Percentiles rank a stretch among this genome's conserved stretches.
Evolutionary conservation across 768 basidiomycete genomes (phyloP).

Genomic region (Xerocomellus chrysenteron): DNA sequence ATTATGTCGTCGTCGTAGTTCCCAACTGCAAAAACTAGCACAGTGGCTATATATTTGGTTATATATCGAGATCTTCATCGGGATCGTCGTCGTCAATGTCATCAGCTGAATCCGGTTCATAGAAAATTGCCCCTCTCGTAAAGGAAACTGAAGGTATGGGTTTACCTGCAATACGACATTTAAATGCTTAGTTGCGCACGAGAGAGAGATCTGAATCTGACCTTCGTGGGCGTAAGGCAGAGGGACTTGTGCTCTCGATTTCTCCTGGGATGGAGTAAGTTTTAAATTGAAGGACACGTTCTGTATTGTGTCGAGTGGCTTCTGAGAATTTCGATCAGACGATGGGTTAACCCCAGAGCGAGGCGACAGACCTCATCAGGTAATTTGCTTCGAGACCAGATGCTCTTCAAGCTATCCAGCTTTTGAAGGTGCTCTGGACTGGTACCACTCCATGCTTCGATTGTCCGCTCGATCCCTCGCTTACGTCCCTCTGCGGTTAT

Average conservation of each 20-base stretch:
- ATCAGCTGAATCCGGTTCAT: slow-evolving; percentile 92
- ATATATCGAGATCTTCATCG: slow-evolving; percentile 91
- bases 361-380: slow-evolving; percentile 32
- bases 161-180: slow-evolving; percentile 34
- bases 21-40: background rate
- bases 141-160: slow-evolving; percentile 11
- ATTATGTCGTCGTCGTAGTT: background rate
- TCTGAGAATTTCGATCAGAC: slow-evolving; percentile 22
- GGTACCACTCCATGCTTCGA: slow-evolving; percentile 60
- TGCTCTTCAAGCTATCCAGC: slow-evolving; percentile 50
- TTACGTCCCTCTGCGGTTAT: slow-evolving; percentile 44
- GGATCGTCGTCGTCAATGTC: slow-evolving; percentile 96
- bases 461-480: slow-evolving; percentile 54
- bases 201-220: slow-evolving; percentile 32
- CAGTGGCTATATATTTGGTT: background rate
- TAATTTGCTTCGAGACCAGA: slow-evolving; percentile 41
- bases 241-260: slow-evolving; percentile 77
- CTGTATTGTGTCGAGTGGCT: slow-evolving; percentile 58
- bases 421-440: slow-evolving; percentile 47
- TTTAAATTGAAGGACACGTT: slow-evolving; percentile 85
- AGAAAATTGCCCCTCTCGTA: slow-evolving; percentile 59
- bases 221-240: slow-evolving; percentile 91
- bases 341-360: background rate
- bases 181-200: background rate
- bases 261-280: slow-evolving; percentile 79